These are phyloP conservation scores for Leptomonas pyrrhocoris DNA, from an alignment of 208 protist genomes.

Conservation along the genomic window DNA sequence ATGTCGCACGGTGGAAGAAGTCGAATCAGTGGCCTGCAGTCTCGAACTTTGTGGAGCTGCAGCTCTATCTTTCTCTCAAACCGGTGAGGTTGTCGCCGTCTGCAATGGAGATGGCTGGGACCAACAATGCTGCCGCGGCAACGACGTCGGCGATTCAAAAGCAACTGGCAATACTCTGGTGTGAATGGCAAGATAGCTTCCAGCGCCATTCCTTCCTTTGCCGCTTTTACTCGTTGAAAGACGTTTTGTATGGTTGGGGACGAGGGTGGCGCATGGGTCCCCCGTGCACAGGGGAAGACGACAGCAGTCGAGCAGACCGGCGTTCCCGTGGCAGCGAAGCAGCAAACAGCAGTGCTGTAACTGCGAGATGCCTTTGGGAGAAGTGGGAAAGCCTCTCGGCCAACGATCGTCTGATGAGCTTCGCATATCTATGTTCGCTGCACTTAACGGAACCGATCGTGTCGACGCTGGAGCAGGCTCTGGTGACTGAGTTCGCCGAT, in stretches of 20 bases:
- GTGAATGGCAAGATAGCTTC: neutral
- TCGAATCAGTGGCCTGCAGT: conserved; percentile 32
- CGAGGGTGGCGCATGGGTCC: conserved; percentile 8
- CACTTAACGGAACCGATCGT: conserved; percentile 21
- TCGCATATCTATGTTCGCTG: conserved; percentile 7
- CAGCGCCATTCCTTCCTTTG: conserved; percentile 2
- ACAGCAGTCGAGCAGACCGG: no score
- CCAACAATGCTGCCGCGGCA: neutral
- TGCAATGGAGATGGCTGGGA: neutral
- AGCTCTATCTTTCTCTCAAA: conserved; percentile 11
- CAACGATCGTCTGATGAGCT: conserved; percentile 6
- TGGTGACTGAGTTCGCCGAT: conserved; percentile 16
- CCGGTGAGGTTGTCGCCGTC: neutral
- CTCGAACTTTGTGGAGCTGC: conserved; percentile 21
- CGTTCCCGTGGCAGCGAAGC: no score
- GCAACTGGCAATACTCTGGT: conserved; percentile 9
- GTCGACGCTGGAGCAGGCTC: neutral
- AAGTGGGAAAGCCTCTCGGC: conserved; percentile 8
- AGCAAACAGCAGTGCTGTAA: no score
- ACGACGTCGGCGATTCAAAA: conserved; percentile 2
- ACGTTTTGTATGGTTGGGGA: conserved; percentile 24
- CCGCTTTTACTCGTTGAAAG: conserved; percentile 18
- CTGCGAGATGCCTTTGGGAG: neutral
- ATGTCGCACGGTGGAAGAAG: conserved; percentile 21
- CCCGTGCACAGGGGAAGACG: conserved; percentile 4